These are phyloP conservation scores for Eimeria brunetti DNA, from an alignment of 169 alveolate genomes.

Conservation along the genomic window DNA sequence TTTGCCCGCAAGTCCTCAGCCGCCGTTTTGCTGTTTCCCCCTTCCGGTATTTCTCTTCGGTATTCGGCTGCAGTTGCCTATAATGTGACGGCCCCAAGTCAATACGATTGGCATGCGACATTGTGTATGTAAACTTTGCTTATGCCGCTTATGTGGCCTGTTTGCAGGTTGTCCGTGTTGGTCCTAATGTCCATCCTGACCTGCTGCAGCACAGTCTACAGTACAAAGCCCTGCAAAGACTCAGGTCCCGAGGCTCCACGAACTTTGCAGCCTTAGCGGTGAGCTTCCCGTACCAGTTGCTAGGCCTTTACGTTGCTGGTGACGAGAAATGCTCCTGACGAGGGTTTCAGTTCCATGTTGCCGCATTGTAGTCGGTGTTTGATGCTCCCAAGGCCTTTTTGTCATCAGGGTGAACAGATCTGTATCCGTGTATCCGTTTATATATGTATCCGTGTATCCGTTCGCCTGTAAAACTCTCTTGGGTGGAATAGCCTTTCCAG, in stretches of 20 bases:
- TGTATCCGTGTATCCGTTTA: too few relatives aligned
- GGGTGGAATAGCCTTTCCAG: not conserved
- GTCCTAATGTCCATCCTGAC: slow-evolving; percentile 94
- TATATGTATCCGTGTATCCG: too few relatives aligned
- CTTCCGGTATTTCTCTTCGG: not conserved
- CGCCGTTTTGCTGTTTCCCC: not conserved
- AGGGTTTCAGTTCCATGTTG: not conserved
- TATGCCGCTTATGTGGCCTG: not conserved
- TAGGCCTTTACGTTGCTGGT: not conserved
- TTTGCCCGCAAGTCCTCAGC: not conserved
- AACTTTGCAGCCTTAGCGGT: slow-evolving; percentile 74
- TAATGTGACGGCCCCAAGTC: not conserved
- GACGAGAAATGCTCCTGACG: not conserved
- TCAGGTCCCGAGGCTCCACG: slow-evolving; percentile 80
- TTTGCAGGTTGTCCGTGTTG: slow-evolving; percentile 91
- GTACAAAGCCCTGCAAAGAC: slow-evolving; percentile 87
- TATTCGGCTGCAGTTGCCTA: not conserved
- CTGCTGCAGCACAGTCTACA: slow-evolving; percentile 91
- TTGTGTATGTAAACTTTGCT: not conserved
- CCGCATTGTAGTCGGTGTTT: not conserved
- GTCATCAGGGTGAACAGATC: not conserved
- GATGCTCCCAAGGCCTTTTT: not conserved
- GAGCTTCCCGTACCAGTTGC: not conserved
- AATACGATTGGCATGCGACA: not conserved
- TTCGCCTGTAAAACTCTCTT: not conserved